Base-by-base conservation (phyloP, 176 grass and related monocot species). In the Carex kokanica region DNA sequence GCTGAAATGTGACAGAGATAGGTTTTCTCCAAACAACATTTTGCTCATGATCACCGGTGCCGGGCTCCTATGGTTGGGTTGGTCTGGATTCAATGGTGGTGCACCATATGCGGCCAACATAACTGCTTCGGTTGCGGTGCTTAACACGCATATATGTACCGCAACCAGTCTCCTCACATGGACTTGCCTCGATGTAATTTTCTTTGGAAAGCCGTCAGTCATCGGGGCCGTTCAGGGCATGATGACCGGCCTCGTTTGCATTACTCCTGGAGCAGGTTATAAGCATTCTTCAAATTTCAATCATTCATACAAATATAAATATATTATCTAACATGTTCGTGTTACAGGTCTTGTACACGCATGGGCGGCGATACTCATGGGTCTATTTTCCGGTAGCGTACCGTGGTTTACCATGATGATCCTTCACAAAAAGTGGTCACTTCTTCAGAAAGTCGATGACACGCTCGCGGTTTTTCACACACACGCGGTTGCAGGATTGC, bases 211-310 rank as follows among this genome's bases (percentile, higher is more conserved):
- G 75, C 93, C 93, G 2, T 91, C 93, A 15, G 93, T 97, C 23
- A 93, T 97, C 55, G 93, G 93, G 14, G 93, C 93, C 38, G 87
- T 97, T 8, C 93, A 97, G 83, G 93, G 93, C 75, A 97, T 97
- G 93, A 97, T 97, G 86, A 97, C 93, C 0, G 93, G 93, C 0
- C 91, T 97, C 68, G 93, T 97, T 82, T 97, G 93, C 87, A 97
- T 97, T 86, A 97, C 93, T 1, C 93, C 93, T 0, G 93, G 85
- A 51, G 93, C 93, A 89, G 93, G 93, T 96, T 18, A 52, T 15
- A 53, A 53, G 12, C 3, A 8, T 29, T 52, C 21, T 53, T 53
- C 21, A 52, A 74, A 14, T 8, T 25, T 14, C 1, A 74, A 53
- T 8, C 45, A 71, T 74, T 53, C 23, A 14, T 74, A 14, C 14